Evolutionary conservation across 164 flowering plant species (phyloP).

Genomic region (Saururus chinensis): DNA sequence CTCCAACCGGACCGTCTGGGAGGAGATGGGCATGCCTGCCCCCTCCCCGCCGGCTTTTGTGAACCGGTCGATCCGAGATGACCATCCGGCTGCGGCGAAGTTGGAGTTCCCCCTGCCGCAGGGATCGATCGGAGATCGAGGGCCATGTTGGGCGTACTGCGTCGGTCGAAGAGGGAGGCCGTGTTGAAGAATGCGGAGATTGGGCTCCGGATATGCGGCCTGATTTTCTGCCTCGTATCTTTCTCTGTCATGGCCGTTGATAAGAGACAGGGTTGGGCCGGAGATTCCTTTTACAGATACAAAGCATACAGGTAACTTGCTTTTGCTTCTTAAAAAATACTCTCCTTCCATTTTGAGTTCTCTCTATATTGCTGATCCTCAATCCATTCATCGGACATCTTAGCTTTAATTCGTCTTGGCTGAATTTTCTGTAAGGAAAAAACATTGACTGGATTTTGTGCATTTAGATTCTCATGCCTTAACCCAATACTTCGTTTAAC

Average conservation of each 20-base stretch:
- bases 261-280: conserved; percentile 86
- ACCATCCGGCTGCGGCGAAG: conserved; percentile 6
- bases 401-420: no score
- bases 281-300: conserved; percentile 91
- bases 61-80: conserved; percentile 14
- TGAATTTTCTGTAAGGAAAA: no score
- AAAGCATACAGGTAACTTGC: conserved; percentile 61
- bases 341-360: neutral
- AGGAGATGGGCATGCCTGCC: neutral
- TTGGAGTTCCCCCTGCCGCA: conserved; percentile 8
- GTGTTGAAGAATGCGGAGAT: conserved; percentile 38
- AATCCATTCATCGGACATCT: no score
- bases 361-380: neutral
- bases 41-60: conserved; percentile 6
- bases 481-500: no score
- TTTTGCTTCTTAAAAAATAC: neutral
- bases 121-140: conserved; percentile 11
- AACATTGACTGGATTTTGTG: no score
- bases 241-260: conserved; percentile 94
- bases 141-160: no score
- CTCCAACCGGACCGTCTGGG: neutral
- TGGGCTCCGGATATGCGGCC: conserved; percentile 57
- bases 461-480: no score
- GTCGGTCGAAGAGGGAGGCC: conserved; percentile 28
- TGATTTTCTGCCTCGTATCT: conserved; percentile 60